phyloP scores from a whole-genome alignment of 352 stramenopile genomes.

The Phytophthora multivora region DNA sequence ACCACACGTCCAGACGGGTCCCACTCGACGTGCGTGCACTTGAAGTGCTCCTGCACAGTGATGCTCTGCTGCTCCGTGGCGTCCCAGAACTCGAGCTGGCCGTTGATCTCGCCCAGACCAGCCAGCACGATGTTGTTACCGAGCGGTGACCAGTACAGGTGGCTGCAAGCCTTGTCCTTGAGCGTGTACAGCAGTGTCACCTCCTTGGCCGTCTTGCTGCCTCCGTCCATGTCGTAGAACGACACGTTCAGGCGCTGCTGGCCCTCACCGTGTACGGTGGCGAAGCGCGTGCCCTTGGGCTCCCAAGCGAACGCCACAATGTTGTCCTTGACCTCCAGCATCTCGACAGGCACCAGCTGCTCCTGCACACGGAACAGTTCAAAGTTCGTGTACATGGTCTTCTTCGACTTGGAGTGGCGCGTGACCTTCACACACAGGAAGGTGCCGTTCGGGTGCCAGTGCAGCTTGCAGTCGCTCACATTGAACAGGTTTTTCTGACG shows the following conservation, averaged over 20 bases:
- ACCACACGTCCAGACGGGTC: slow-evolving; percentile 97
- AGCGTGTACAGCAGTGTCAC: slow-evolving; percentile 96
- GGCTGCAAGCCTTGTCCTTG: slow-evolving; percentile 94
- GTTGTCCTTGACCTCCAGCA: slow-evolving; percentile 97
- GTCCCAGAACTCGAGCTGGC: slow-evolving; percentile 98
- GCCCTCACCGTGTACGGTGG: slow-evolving; percentile 95
- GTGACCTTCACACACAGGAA: slow-evolving; percentile 93
- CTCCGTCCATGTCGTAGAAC: slow-evolving; percentile 96
- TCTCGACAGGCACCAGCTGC: slow-evolving; percentile 96
- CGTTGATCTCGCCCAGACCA: slow-evolving; percentile 94
- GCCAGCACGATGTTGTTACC: slow-evolving; percentile 95
- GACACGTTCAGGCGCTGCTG: slow-evolving; percentile 93
- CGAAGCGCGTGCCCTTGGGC: slow-evolving; percentile 95
- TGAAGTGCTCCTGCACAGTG: slow-evolving; percentile 97
- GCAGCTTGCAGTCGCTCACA: slow-evolving; percentile 94
- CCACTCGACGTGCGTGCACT: slow-evolving; percentile 97
- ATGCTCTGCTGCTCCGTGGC: slow-evolving; percentile 95
- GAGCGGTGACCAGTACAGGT: slow-evolving; percentile 97
- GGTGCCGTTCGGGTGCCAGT: slow-evolving; percentile 97
- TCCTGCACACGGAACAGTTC: slow-evolving; percentile 98
- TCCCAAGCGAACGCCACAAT: slow-evolving; percentile 98
- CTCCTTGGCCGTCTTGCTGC: slow-evolving; percentile 75
- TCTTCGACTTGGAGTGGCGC: slow-evolving; percentile 94
- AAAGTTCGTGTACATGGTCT: slow-evolving; percentile 99
- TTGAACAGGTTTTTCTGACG: slow-evolving; percentile 99